A percentile compares a stretch with the other conserved stretches of the same genome.
These are phyloP conservation scores for Chlorella ohadii DNA, from an alignment of 139 green algal genomes.

Conservation along the genomic window DNA sequence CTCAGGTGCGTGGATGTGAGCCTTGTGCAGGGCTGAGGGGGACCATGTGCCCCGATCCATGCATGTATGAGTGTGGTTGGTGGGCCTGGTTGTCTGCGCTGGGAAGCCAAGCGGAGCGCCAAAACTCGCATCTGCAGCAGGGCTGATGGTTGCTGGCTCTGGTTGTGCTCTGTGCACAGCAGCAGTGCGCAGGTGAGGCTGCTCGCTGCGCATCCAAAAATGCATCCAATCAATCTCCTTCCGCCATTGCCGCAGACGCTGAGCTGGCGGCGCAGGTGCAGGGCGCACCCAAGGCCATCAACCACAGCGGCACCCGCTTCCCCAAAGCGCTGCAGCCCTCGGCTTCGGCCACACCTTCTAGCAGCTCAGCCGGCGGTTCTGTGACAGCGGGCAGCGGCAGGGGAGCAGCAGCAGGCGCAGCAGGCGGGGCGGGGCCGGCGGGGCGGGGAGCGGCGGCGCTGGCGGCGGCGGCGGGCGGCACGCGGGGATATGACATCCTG, in stretches of 20 bases:
- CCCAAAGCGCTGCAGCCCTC: neutral
- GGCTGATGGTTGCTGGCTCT: too few species aligned
- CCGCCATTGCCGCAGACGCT: neutral
- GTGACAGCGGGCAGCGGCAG: neutral
- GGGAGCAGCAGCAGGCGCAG: neutral
- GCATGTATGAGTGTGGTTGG: too few species aligned
- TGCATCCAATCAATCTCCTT: too few species aligned
- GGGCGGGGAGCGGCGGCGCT: neutral
- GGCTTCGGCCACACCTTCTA: neutral
- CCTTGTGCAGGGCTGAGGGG: neutral
- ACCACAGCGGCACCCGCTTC: constrained; percentile 67
- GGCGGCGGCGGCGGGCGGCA: neutral
- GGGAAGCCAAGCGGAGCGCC: too few species aligned
- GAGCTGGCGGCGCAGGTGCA: constrained; percentile 62
- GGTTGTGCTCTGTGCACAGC: too few species aligned
- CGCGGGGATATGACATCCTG: constrained; percentile 46
- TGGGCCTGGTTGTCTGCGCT: too few species aligned
- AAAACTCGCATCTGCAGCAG: too few species aligned
- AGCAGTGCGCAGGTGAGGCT: too few species aligned
- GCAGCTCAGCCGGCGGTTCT: neutral
- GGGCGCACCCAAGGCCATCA: constrained; percentile 77
- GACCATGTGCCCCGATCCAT: neutral
- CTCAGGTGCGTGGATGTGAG: constrained; percentile 11
- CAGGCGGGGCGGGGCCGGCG: neutral
- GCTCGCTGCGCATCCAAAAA: too few species aligned